Conservation (phyloP, 192 early-diverging fungal species). For the Coemansia brasiliensis region DNA sequence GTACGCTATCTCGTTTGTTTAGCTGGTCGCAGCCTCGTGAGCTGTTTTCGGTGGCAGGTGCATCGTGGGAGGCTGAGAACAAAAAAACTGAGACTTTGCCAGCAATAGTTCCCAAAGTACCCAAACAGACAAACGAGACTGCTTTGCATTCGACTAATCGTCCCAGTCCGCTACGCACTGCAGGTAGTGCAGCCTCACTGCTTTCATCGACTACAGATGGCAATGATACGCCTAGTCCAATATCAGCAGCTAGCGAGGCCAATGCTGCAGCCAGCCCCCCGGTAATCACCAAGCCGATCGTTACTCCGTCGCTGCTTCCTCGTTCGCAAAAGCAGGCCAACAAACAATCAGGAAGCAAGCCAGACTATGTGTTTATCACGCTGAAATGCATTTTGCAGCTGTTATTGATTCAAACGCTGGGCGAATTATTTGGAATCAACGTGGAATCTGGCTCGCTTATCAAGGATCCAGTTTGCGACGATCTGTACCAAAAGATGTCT, state of each 20-base stretch:
- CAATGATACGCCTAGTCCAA: conserved; percentile 29
- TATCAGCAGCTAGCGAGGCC: not conserved
- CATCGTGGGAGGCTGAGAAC: conserved; percentile 21
- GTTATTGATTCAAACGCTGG: conserved; percentile 84
- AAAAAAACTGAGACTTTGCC: conserved; percentile 7
- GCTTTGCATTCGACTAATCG: conserved; percentile 18
- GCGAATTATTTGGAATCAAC: conserved; percentile 66
- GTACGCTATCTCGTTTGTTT: conserved; percentile 72
- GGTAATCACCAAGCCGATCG: not conserved
- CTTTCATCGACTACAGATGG: conserved; percentile 21
- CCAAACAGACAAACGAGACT: conserved; percentile 4
- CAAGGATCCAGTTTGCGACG: conserved; percentile 22
- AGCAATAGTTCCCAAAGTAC: conserved; percentile 15
- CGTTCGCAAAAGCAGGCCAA: not conserved
- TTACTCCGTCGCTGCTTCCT: conserved; percentile 1
- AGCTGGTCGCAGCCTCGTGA: conserved; percentile 74
- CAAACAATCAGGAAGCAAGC: conserved; percentile 35
- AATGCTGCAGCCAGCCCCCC: not conserved
- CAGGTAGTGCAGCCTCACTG: conserved; percentile 22
- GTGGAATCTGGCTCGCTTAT: conserved; percentile 56
- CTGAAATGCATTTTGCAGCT: conserved; percentile 89
- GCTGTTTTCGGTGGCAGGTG: conserved; percentile 48
- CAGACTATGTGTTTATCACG: conserved; percentile 81
- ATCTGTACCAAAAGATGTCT: conserved; percentile 41
- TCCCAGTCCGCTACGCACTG: conserved; percentile 34